These are phyloP conservation scores for Nasturtium officinale DNA, from an alignment of 345 rosid species.

Conservation along the genomic window DNA sequence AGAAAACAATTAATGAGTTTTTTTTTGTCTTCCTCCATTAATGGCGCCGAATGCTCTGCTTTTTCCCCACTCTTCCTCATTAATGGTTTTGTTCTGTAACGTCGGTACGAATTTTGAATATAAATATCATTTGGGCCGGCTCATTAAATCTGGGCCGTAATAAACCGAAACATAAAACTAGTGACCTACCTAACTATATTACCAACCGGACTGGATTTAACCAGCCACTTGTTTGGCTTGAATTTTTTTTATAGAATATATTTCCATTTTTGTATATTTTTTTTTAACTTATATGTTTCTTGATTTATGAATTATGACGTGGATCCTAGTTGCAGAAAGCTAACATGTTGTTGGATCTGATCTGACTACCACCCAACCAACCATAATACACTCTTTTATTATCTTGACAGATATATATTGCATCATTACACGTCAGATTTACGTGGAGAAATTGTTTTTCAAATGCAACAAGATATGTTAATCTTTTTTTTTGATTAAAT, in stretches of 20 bases:
- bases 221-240: conserved; percentile 10
- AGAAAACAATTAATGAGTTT: conserved; percentile 52
- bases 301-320: conserved; percentile 24
- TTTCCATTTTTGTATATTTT: neutral
- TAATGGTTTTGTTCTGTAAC: conserved; percentile 27
- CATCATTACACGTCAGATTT: conserved; percentile 29
- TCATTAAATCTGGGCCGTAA: conserved; percentile 6
- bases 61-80: conserved; percentile 43
- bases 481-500: neutral
- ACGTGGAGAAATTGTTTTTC: conserved; percentile 1
- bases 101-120: neutral
- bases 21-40: conserved; percentile 57
- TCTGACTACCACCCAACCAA: conserved; percentile 23
- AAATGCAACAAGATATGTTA: neutral
- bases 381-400: conserved; percentile 13
- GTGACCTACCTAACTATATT: conserved; percentile 10
- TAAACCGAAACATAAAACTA: conserved; percentile 11
- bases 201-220: conserved; percentile 7
- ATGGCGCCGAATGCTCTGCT: conserved; percentile 49
- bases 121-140: conserved; percentile 26
- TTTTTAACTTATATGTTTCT: conserved; percentile 1
- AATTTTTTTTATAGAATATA: neutral
- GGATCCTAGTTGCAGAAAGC: conserved; percentile 27
- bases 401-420: conserved; percentile 34
- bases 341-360: conserved; percentile 34